Conservation (phyloP, 345 rosid genomes). For the Moricandia arvensis region DNA sequence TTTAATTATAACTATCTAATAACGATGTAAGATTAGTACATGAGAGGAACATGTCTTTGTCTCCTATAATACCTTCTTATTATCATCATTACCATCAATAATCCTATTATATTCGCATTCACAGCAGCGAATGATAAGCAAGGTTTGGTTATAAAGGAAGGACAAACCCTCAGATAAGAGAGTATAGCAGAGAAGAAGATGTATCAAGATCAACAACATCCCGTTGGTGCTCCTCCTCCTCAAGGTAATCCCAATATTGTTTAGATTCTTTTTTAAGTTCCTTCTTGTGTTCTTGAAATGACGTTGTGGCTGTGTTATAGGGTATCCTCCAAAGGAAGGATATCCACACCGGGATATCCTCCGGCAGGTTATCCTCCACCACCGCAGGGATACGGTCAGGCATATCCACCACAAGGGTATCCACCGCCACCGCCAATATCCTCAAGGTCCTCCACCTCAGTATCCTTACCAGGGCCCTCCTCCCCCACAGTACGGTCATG, state of each 20-base stretch:
- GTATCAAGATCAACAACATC: slow-evolving; percentile 57
- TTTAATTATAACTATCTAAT: background rate
- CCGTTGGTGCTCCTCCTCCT: slow-evolving; percentile 65
- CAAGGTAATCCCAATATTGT: slow-evolving; percentile 46
- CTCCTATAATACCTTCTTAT: slow-evolving; percentile 25
- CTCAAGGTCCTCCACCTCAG: slow-evolving; percentile 46
- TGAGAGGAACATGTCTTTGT: slow-evolving; percentile 38
- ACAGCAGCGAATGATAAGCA: no score
- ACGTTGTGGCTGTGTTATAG: background rate
- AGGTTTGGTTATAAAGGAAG: slow-evolving; percentile 16
- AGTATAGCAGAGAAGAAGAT: slow-evolving; percentile 39
- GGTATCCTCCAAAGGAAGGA: slow-evolving; percentile 35
- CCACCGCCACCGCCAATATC: slow-evolving; percentile 56
- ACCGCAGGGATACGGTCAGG: slow-evolving; percentile 38
- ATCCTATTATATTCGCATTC: slow-evolving; percentile 11
- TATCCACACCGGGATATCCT: slow-evolving; percentile 46
- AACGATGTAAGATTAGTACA: slow-evolving; percentile 11
- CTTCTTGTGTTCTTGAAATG: background rate
- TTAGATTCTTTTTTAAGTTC: background rate
- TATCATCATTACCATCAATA: slow-evolving; percentile 6
- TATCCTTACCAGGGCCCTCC: slow-evolving; percentile 43
- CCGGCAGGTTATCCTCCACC: slow-evolving; percentile 38
- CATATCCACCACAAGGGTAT: slow-evolving; percentile 46
- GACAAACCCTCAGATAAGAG: slow-evolving; percentile 10
- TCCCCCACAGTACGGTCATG: slow-evolving; percentile 22